Evolutionary conservation across 2,329 filamentous ascomycete genomes (phyloP).

Genomic region (Tolypocladium capitatum): DNA sequence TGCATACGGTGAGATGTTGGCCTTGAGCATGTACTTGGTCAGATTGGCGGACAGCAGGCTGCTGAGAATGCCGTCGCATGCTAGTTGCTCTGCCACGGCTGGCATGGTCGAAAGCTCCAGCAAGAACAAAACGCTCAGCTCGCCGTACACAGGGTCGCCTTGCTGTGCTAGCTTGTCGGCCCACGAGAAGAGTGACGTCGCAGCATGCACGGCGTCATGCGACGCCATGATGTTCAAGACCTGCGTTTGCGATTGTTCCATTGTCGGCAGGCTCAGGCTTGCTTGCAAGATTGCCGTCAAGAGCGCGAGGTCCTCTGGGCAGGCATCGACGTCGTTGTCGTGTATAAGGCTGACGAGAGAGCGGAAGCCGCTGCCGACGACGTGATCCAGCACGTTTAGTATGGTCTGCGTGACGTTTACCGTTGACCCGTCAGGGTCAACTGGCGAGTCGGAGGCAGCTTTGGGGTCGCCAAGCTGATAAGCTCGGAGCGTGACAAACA

Average conservation of each 20-base stretch:
- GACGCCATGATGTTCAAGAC: conserved; percentile 57
- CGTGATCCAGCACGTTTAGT: conserved; percentile 65
- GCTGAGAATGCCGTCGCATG: conserved; percentile 70
- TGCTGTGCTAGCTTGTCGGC: conserved; percentile 66
- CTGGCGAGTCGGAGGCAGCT: conserved; percentile 17
- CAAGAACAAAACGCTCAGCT: conserved; percentile 79
- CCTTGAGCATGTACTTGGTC: conserved; percentile 60
- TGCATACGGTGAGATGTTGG: conserved; percentile 65
- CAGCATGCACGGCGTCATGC: conserved; percentile 66
- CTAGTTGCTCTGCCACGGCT: conserved; percentile 75
- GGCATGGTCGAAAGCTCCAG: conserved; percentile 76
- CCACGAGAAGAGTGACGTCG: conserved; percentile 85
- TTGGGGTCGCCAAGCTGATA: conserved; percentile 30
- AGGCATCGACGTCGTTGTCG: conserved; percentile 45
- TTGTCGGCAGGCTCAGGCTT: conserved; percentile 64
- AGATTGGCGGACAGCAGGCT: conserved; percentile 70
- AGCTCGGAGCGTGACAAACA: conserved; percentile 69
- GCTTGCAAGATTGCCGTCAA: conserved; percentile 81
- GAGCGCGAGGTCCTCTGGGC: conserved; percentile 73
- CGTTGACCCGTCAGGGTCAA: conserved; percentile 19
- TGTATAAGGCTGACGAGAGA: conserved; percentile 73
- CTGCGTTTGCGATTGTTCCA: conserved; percentile 57
- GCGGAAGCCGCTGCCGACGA: conserved; percentile 73
- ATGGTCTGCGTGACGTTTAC: conserved; percentile 46
- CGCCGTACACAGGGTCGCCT: conserved; percentile 82